Evolutionary conservation across 371 early-diverging fungal species (phyloP).

Genomic region (Mortierella sp.): DNA sequence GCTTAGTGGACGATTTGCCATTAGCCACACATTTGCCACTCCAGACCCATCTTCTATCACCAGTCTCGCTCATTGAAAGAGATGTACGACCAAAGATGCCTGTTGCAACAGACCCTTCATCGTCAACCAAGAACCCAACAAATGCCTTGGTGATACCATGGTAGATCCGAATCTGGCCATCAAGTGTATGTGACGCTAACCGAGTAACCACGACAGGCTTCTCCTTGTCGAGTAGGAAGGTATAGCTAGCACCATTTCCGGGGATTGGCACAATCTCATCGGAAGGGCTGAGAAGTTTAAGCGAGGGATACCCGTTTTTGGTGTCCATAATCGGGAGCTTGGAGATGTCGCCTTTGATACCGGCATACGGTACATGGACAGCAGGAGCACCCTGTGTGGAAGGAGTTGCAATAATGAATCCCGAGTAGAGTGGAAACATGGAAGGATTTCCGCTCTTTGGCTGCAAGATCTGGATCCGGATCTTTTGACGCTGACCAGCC

Average conservation of each 20-base stretch:
- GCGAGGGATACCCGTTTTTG: slow-evolving; percentile 9
- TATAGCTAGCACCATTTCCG: slow-evolving; percentile 7
- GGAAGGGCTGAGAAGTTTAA: slow-evolving; percentile 1
- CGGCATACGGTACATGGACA: slow-evolving; percentile 30
- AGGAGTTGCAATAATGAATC: slow-evolving; percentile 37
- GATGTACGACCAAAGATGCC: not conserved
- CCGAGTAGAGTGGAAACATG: slow-evolving; percentile 44
- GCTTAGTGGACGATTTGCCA: slow-evolving; percentile 1
- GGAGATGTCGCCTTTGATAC: slow-evolving; percentile 38
- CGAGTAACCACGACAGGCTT: slow-evolving; percentile 22
- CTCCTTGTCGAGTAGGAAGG: slow-evolving; percentile 24
- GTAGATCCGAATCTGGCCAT: slow-evolving; percentile 6
- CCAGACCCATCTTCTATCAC: not conserved
- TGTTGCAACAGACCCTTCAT: not conserved
- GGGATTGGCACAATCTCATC: slow-evolving; percentile 8
- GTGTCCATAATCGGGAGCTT: slow-evolving; percentile 60
- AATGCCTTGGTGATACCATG: slow-evolving; percentile 6
- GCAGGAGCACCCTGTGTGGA: slow-evolving; percentile 8
- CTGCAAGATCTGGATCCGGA: slow-evolving; percentile 48
- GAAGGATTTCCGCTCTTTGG: slow-evolving; percentile 23
- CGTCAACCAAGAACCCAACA: not conserved
- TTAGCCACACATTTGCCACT: not conserved
- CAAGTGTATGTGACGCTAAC: not conserved
- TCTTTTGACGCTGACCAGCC: slow-evolving; percentile 50
- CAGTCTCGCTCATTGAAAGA: not conserved